Conservation (phyloP, 768 basidiomycete genomes). For the Mycena leptocephala region DNA sequence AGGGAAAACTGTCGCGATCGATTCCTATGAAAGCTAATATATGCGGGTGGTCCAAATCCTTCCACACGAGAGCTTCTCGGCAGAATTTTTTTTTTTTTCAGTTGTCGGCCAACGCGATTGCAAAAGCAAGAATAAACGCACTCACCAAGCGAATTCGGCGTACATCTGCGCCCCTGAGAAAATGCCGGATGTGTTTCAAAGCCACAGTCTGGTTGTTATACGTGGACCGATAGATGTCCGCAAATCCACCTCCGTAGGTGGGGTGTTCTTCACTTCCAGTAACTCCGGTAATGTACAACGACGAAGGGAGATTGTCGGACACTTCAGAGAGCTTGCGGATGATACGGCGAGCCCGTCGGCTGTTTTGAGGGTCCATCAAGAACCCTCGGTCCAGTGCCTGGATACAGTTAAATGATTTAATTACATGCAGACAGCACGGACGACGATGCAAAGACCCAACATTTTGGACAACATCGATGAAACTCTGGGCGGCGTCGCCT, state of each 20-base stretch:
- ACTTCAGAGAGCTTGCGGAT: slow-evolving; percentile 28
- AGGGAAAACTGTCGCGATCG: slow-evolving; percentile 40
- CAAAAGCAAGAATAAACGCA: neutral
- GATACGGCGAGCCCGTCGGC: neutral
- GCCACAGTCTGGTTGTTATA: slow-evolving; percentile 38
- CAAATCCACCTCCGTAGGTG: slow-evolving; percentile 41
- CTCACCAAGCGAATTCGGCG: slow-evolving; percentile 31
- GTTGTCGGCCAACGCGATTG: no score
- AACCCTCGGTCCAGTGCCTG: neutral
- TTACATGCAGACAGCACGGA: neutral
- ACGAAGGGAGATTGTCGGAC: slow-evolving; percentile 29
- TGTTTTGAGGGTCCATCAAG: neutral
- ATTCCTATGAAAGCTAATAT: slow-evolving; percentile 43
- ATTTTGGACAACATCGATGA: slow-evolving; percentile 40
- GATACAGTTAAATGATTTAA: neutral
- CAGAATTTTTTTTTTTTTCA: slow-evolving; percentile 23
- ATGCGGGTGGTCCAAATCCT: slow-evolving; percentile 41
- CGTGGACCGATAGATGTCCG: slow-evolving; percentile 40
- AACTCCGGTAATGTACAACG: slow-evolving; percentile 30
- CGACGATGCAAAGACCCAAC: no score
- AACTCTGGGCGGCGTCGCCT: slow-evolving; percentile 35
- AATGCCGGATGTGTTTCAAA: slow-evolving; percentile 41
- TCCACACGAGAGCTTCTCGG: slow-evolving; percentile 48
- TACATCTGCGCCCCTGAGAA: slow-evolving; percentile 15
- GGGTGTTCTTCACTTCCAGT: slow-evolving; percentile 5